A percentile compares a stretch with the other conserved stretches of the same genome.
Conservation (phyloP, 2,329 filamentous ascomycete species). For the Hysterium pulicare region DNA sequence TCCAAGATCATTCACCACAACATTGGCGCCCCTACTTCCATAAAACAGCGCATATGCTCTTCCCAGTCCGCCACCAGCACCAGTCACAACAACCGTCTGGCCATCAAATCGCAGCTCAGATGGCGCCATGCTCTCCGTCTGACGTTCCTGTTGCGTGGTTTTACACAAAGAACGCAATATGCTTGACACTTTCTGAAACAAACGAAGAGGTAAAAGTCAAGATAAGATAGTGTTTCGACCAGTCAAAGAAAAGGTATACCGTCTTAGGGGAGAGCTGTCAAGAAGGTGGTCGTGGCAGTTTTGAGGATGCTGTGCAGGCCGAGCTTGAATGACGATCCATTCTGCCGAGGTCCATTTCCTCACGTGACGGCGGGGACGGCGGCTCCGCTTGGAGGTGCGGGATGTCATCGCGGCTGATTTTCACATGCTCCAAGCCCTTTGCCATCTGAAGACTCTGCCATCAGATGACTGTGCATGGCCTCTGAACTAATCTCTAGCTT, state of each 20-base stretch:
- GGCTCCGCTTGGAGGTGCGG: neutral
- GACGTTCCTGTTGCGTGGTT: no score
- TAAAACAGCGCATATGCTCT: slow-evolving; percentile 87
- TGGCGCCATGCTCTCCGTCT: neutral
- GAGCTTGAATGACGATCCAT: neutral
- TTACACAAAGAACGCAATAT: no score
- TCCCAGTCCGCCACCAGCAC: slow-evolving; percentile 77
- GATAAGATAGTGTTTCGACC: no score
- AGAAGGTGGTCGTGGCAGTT: neutral
- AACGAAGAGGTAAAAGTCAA: no score
- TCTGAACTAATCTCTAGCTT: no score
- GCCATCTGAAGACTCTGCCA: no score
- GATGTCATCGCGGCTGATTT: no score
- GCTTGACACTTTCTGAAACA: no score
- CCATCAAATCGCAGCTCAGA: slow-evolving; percentile 71
- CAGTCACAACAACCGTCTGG: slow-evolving; percentile 85
- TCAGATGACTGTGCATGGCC: no score
- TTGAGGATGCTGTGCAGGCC: neutral
- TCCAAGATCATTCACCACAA: slow-evolving; percentile 95
- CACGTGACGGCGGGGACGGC: no score
- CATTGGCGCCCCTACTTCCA: slow-evolving; percentile 83
- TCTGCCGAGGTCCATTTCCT: neutral
- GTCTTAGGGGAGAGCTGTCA: neutral
- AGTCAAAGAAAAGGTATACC: neutral
- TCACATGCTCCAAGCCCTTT: no score